These are phyloP conservation scores for Fusarium drepaniforme DNA, from an alignment of 2,329 filamentous ascomycete genomes.

Conservation along the genomic window DNA sequence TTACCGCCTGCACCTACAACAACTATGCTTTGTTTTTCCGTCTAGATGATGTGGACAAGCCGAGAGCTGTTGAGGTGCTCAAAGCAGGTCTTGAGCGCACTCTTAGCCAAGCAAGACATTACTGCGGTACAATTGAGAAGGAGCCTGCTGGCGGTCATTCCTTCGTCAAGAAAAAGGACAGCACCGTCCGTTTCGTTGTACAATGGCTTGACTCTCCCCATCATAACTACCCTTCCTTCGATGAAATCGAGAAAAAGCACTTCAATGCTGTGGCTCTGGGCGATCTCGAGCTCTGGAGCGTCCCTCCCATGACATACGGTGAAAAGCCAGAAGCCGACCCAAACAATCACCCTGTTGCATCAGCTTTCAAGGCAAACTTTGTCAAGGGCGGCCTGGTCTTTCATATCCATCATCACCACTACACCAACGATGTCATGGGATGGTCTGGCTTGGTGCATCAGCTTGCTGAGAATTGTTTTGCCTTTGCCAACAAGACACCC, in stretches of 20 bases:
- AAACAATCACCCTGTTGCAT: conserved; percentile 46
- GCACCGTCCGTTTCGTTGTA: conserved; percentile 50
- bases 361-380: conserved; percentile 57
- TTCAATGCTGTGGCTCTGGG: conserved; percentile 50
- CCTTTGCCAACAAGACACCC: conserved; percentile 43
- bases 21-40: conserved; percentile 56
- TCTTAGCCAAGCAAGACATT: conserved; percentile 52
- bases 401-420: conserved; percentile 58
- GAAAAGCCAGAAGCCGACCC: conserved; percentile 54
- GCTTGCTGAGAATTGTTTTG: conserved; percentile 57
- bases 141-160: conserved; percentile 51
- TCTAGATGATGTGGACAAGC: conserved; percentile 48
- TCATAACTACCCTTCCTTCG: conserved; percentile 50
- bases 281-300: conserved; percentile 49
- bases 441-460: conserved; percentile 54
- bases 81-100: conserved; percentile 52
- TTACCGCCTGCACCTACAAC: conserved; percentile 49
- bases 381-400: conserved; percentile 56
- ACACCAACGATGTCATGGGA: conserved; percentile 56
- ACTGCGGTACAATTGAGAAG: conserved; percentile 55
- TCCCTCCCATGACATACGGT: conserved; percentile 54
- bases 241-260: conserved; percentile 52
- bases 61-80: conserved; percentile 40
- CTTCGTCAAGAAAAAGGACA: conserved; percentile 51
- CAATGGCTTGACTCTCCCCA: conserved; percentile 53